Base-by-base conservation (phyloP, 495 filamentous ascomycete genomes). In the Neurospora sp. region DNA sequence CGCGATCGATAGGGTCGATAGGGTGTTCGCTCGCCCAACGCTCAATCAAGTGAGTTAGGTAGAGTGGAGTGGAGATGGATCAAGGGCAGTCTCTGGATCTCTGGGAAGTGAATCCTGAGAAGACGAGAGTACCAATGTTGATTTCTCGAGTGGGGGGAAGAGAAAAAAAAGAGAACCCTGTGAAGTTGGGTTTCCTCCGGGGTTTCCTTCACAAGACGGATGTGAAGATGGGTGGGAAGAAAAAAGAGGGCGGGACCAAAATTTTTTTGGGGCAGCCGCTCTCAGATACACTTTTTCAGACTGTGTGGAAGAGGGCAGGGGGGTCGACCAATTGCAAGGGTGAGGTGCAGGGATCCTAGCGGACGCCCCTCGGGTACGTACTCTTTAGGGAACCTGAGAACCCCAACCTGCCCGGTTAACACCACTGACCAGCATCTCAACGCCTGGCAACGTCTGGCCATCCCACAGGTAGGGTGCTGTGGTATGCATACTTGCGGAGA, bases 61-160 rank as follows among this genome's bases (percentile, higher is more conserved):
- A 66, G 27, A 77, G 75, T 71, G 79, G 83, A 84, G 83, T 79
- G 79, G 81, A 80, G 80, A 82, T 78, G 72, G 76, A 78, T 73
- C 54, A 37, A 70, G 70, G 49, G 73, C 74, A 77, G 79, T 82
- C 81, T 79, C 79, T 73, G 60, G 54, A 72, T 77, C 76, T 75
- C 75, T 79, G 79, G 54, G 79, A 79, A 74, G 71, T 35, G 35
- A 76, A 77, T 78, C 78, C 77, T 80, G 76, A 77, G 76, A 77
- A 82, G 46, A 66, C 27, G 72, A 77, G 79, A 78, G 76, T 73
- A 74, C 72, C 74, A 76, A 74, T 74, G 71, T 54, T 16, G 62
- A 27, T 73, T 73, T 74, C 72, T 72, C 74, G 69, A 70, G 69
- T 74, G 69, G 71, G 73, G 75, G 40, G 69, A 72, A 79, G 76